These are phyloP conservation scores for Centaurea solstitialis DNA, from an alignment of 129 eudicot species.

Conservation along the genomic window DNA sequence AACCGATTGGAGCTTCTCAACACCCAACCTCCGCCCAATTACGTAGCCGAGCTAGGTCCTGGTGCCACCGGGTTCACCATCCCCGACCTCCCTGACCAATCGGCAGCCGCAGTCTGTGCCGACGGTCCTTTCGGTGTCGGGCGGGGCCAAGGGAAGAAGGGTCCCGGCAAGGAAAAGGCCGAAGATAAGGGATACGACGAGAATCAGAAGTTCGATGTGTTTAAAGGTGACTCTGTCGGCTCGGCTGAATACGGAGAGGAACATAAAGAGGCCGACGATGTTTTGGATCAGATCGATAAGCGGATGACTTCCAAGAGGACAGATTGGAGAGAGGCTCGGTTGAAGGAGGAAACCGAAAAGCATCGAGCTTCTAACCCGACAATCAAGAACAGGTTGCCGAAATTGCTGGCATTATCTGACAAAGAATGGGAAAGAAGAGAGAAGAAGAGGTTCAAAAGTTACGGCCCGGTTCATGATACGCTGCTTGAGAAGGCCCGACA, in stretches of 20 bases:
- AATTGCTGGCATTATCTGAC: constrained; percentile 54
- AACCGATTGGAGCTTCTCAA: too few species aligned
- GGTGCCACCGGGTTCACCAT: too few species aligned
- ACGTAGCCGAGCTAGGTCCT: too few species aligned
- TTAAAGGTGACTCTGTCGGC: constrained; percentile 94
- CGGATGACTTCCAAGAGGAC: constrained; percentile 87
- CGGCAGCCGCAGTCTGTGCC: too few species aligned
- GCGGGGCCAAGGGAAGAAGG: constrained; percentile 62
- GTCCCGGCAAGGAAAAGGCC: constrained; percentile 54
- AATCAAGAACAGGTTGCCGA: constrained; percentile 93
- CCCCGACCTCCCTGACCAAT: too few species aligned
- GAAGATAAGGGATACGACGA: constrained; percentile 94
- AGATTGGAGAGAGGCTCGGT: constrained; percentile 85
- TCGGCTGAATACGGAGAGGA: constrained; percentile 95
- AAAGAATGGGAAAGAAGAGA: constrained; percentile 91
- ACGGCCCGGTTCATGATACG: constrained; percentile 86
- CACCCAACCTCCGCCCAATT: too few species aligned
- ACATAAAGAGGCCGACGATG: constrained; percentile 84
- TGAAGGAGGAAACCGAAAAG: constrained; percentile 85
- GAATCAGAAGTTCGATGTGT: constrained; percentile 93
- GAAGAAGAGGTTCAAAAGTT: constrained; percentile 91
- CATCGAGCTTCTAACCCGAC: constrained; percentile 84
- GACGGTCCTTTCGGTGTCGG: too few species aligned
- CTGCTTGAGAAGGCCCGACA: constrained; percentile 92
- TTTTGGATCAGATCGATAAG: constrained; percentile 87